Conservation (phyloP, 23 red algal species). For the Gracilaria domingensis region DNA sequence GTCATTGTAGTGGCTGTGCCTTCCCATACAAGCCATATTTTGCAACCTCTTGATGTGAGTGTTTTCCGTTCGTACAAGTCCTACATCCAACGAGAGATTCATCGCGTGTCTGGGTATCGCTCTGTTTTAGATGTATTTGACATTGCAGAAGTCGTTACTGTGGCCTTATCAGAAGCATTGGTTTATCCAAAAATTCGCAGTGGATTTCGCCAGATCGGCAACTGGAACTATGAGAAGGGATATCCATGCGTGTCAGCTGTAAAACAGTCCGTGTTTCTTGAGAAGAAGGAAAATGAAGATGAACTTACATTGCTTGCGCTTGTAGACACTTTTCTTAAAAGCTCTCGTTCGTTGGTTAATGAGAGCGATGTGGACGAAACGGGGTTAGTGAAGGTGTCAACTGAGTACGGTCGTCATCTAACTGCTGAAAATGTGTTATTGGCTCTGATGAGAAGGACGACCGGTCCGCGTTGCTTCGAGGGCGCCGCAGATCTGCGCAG, state of each 20-base stretch:
- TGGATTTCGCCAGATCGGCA: no score
- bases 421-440: neutral
- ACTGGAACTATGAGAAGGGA: neutral
- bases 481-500: neutral
- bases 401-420: neutral
- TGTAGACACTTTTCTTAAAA: neutral
- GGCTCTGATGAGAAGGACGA: neutral
- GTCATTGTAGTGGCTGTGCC: neutral
- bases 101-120: neutral
- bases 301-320: neutral
- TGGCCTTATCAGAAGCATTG: neutral
- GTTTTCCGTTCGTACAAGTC: conserved; percentile 22
- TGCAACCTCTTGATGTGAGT: conserved; percentile 16
- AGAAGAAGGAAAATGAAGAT: neutral
- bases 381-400: neutral
- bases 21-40: conserved; percentile 10
- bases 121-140: neutral
- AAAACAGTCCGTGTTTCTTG: no score
- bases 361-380: neutral
- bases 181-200: neutral
- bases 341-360: neutral
- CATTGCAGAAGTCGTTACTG: neutral
- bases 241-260: neutral
- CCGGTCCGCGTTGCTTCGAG: neutral
- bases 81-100: neutral